Base-by-base conservation (phyloP, 2,329 filamentous ascomycete species). In the Sclerotinia borealis region DNA sequence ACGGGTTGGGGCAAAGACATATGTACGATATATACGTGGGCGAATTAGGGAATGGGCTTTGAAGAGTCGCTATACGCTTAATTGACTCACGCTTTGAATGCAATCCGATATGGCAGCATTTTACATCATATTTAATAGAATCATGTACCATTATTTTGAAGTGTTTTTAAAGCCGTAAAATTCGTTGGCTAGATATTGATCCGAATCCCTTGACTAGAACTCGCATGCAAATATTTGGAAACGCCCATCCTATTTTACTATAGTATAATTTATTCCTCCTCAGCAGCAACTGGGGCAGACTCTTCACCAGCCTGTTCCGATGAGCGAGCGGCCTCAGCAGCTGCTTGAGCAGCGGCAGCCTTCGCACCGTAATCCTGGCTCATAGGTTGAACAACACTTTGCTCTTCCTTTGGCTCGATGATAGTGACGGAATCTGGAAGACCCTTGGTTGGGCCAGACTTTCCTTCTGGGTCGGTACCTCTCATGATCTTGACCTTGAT, bases 401-500 rank as follows among this genome's bases (percentile, higher is more conserved):
- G 87, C 88, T 99, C 95, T 84, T 99, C 95, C 91, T 99, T 99
- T 82, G 95, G 96, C 86, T 99, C 95, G 81, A 98, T 96, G 83
- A 99, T 95, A 80, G 93, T 98, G 80, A 99, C 95, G 79, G 92
- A 92, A 81, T 99, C 95, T 74, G 95, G 95, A 71, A 99, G 91
- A 73, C 92, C 88, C 88, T 98, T 97, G 83, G 93, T 91, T 75
- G 93, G 93, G 74, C 95, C 92, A 76, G 92, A 88, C 89, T 99
- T 99, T 88, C 95, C 95, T 83, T 98, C 92, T 79, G 95, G 95
- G 85, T 99, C 95, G 75, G 92, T 95, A 79, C 95, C 95, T 80
- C 96, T 93, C 95, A 99, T 99, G 85, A 99, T 99, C 93, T 99
- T 99, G 82, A 99, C 95, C 89, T 99, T 99, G 85, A 99, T 99